These are phyloP conservation scores for Boletus vermiculosoides DNA, from an alignment of 768 basidiomycete genomes.

Conservation along the genomic window DNA sequence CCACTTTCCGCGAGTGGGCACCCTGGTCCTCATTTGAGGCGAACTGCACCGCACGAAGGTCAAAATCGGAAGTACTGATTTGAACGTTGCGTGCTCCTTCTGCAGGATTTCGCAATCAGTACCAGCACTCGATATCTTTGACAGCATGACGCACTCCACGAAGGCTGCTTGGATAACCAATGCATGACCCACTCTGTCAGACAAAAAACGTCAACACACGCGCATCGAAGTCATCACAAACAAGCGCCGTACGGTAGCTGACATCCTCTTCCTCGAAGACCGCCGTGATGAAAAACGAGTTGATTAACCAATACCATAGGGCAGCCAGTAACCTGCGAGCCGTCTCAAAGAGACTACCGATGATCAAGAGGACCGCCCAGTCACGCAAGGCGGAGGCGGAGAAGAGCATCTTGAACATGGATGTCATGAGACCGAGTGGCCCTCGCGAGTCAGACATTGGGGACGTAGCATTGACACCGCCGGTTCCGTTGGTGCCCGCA, in stretches of 20 bases:
- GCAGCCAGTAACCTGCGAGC: conserved; percentile 46
- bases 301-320: conserved; percentile 43
- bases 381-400: conserved; percentile 57
- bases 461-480: conserved; percentile 15
- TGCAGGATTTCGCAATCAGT: conserved; percentile 4
- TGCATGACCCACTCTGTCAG: conserved; percentile 64
- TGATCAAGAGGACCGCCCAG: conserved; percentile 60
- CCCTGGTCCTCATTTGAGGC: conserved; percentile 23
- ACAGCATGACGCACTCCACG: conserved; percentile 48
- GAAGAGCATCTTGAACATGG: conserved; percentile 44
- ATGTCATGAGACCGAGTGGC: conserved; percentile 30
- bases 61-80: conserved; percentile 45
- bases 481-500: conserved; percentile 8
- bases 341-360: conserved; percentile 63
- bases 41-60: conserved; percentile 27
- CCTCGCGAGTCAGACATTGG: conserved; percentile 11
- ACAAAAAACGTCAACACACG: conserved; percentile 1
- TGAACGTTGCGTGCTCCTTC: conserved; percentile 49
- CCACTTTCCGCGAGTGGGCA: conserved; percentile 28
- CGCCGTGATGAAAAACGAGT: conserved; percentile 62
- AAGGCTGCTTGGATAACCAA: conserved; percentile 62
- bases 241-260: conserved; percentile 47
- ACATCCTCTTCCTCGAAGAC: conserved; percentile 56
- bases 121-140: neutral
- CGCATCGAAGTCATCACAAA: neutral